Percentiles rank a stretch among this genome's conserved stretches.
phyloP scores from a whole-genome alignment of 2,329 filamentous ascomycete species.

The Aspergillus sp. region DNA sequence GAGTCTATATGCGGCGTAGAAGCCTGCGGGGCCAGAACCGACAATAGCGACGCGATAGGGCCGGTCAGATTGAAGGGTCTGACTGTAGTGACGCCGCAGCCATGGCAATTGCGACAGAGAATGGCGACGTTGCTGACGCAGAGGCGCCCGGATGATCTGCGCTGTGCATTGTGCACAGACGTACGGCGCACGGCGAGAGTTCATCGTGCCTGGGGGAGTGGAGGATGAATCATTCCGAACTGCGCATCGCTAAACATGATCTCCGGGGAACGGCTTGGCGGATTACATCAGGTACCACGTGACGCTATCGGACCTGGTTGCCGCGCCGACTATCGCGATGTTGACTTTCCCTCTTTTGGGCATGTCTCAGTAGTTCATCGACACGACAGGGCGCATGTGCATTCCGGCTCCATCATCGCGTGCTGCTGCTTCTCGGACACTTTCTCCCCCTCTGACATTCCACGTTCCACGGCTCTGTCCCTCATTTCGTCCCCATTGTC shows the following conservation, averaged over 20 bases:
- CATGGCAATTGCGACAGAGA: conserved; percentile 5
- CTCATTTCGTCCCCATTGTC: not conserved
- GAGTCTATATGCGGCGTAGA: conserved; percentile 86
- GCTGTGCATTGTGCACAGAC: conserved; percentile 30
- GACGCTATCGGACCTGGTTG: conserved; percentile 14
- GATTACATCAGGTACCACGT: conserved; percentile 13
- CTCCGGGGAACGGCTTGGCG: not conserved
- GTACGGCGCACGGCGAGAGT: conserved; percentile 22
- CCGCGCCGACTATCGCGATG: conserved; percentile 17
- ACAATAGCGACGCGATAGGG: conserved; percentile 80
- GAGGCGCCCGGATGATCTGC: conserved; percentile 11
- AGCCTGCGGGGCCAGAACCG: conserved; percentile 91
- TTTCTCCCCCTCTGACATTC: conserved; percentile 8
- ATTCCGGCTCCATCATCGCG: not conserved
- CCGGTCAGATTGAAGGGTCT: conserved; percentile 35
- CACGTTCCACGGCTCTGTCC: conserved; percentile 7
- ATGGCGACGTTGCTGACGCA: conserved; percentile 3
- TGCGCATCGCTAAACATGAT: too few species aligned
- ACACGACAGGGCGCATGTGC: not conserved
- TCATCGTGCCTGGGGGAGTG: conserved; percentile 19
- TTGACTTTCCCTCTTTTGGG: conserved; percentile 12
- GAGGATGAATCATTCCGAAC: conserved; percentile 3
- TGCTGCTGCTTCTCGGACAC: not conserved
- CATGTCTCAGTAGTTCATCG: not conserved
- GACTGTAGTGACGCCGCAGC: conserved; percentile 29